Percentiles rank a stretch among this genome's conserved stretches.
phyloP scores from a whole-genome alignment of 2,329 filamentous ascomycete species.

The Apiospora rasikravindrae region DNA sequence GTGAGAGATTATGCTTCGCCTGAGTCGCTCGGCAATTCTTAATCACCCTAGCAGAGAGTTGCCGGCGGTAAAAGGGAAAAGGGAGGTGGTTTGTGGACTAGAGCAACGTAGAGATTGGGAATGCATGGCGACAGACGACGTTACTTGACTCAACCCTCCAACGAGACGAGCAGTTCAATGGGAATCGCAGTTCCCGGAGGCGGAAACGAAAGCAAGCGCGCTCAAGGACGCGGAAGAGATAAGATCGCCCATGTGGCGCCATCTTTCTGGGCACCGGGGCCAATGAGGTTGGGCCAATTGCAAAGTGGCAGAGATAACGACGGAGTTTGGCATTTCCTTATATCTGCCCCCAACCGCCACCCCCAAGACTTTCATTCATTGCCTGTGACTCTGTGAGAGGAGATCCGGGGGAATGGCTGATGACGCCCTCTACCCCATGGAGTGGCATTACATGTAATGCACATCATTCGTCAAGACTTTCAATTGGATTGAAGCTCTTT shows the following conservation, averaged over 20 bases:
- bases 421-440: neutral
- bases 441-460: neutral
- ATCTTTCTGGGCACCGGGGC: neutral
- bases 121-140: neutral
- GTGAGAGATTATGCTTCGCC: neutral
- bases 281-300: neutral
- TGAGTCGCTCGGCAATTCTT: slow-evolving; percentile 2
- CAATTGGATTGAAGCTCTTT: neutral
- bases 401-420: neutral
- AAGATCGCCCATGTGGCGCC: slow-evolving; percentile 10
- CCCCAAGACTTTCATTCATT: neutral
- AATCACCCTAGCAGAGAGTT: neutral
- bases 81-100: neutral
- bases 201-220: neutral
- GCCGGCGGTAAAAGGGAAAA: neutral
- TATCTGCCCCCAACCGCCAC: neutral
- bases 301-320: slow-evolving; percentile 9
- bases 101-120: neutral
- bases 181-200: neutral
- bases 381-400: too few species aligned
- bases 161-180: neutral
- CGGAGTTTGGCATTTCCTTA: neutral
- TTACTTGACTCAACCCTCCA: slow-evolving; percentile 2
- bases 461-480: neutral
- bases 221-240: neutral